Base-by-base conservation (phyloP, 1,284 basidiomycete species). In the Ganoderma boninense region DNA sequence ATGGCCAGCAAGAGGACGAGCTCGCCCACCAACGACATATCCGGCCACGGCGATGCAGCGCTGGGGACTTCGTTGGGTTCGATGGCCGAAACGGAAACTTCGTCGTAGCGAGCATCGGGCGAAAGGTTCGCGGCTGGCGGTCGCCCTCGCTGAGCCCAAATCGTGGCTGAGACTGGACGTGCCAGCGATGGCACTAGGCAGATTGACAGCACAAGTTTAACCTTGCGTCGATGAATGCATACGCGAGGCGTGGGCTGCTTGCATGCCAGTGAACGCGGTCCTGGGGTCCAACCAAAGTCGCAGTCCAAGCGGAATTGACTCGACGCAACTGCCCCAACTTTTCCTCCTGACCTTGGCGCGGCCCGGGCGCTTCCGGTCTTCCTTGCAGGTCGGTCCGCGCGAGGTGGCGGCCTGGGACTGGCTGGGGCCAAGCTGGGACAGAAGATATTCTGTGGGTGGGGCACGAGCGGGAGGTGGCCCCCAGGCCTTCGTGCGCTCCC, bases 171-270 rank as follows among this genome's bases (percentile, higher is more conserved):
- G 57, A 38, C 32, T 29, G 54, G 54, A 18, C 54, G 18, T 57
- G 59, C 32, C 26, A 49, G 66, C 69, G 71, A 69, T 26, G 26
- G 65, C 67, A 73, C 69, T 63, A 73, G 67, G 67, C 69, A 70
- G 70, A 66, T 67, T 70, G 69, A 69, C 71, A 73, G 69, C 69
- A 70, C 40, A 38, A 38, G 67, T 69, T 70, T 63, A 70, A 69
- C 65, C 71, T 65, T 67, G 67, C 65, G 63, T 67, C 62, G 65
- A 65, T 65, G 67, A 67, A 23, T 56, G 56, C 65, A n/a, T 16
- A 32, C 56, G 26, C 52, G 20, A 14, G 52, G 23, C 13, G 26
- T 52, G 49, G 49, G 29, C 23, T 32, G 32, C 23, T 32, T 16
- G 20, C 43, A n/a, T 16, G n/a, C 20, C 35, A 20, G 8, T 26